phyloP scores from a whole-genome alignment of 2,329 filamentous ascomycete species.

The Fusarium hostae region DNA sequence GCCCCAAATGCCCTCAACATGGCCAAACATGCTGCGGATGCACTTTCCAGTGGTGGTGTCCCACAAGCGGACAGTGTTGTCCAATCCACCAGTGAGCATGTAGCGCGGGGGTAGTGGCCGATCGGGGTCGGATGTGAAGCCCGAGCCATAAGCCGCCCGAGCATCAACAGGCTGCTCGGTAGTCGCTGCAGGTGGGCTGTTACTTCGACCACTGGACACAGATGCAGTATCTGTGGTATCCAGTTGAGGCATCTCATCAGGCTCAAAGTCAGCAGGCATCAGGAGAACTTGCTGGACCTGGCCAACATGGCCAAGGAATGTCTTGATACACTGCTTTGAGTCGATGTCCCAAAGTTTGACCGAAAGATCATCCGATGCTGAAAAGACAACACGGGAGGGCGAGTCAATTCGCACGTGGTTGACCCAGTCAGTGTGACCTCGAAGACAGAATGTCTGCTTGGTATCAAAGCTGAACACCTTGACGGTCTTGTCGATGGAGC shows the following conservation, averaged over 20 bases:
- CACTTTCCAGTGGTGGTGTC: conserved; percentile 84
- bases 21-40: conserved; percentile 93
- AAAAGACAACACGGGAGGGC: conserved; percentile 85
- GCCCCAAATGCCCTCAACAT: conserved; percentile 96
- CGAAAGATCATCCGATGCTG: conserved; percentile 92
- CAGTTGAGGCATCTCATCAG: conserved; percentile 71
- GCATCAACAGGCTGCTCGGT: conserved; percentile 54
- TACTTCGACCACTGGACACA: conserved; percentile 59
- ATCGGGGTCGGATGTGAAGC: conserved; percentile 68
- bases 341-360: conserved; percentile 95
- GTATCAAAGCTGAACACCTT: conserved; percentile 93
- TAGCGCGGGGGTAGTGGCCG: conserved; percentile 85
- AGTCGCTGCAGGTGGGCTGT: conserved; percentile 50
- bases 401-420: conserved; percentile 93
- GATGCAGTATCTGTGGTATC: conserved; percentile 66
- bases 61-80: conserved; percentile 93
- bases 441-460: conserved; percentile 81
- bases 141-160: conserved; percentile 67
- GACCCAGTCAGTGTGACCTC: conserved; percentile 93
- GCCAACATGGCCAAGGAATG: conserved; percentile 89
- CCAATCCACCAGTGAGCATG: conserved; percentile 91
- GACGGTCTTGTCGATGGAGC: conserved; percentile 88
- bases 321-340: conserved; percentile 78
- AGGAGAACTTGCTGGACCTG: conserved; percentile 93
- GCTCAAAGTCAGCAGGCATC: conserved; percentile 88